Base-by-base conservation (phyloP, 345 rosid genomes). In the Lepidium africanum region DNA sequence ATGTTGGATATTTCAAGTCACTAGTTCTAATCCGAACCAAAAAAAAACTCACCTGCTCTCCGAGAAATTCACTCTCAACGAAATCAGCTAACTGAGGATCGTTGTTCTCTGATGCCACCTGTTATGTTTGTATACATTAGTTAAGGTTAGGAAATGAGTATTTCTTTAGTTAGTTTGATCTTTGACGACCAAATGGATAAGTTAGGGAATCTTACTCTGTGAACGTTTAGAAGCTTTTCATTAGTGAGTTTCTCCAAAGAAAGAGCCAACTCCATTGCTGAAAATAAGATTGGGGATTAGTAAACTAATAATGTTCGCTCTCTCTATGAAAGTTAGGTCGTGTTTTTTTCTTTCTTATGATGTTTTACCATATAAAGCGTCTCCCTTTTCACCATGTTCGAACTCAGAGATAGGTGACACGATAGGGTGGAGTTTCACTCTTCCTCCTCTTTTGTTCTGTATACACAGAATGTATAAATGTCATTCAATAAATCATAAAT, bases 211-310 rank as follows among this genome's bases (percentile, higher is more conserved):
- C 54, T 72, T 83, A 89, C 99, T 11, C 53, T 45, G 70, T 94
- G 95, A 69, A 94, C 74, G 72, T 65, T 73, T 56, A 89, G 67
- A 15, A 94, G 92, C 78, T 94, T 94, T 76, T 83, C 92, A 55
- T 87, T 94, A 14, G 81, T 84, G 54, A 94, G 82, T 83, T 94
- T 94, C 85, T 91, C 97, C 59, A 94, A 53, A 12, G 97, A 85
- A 56, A 94, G 69, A 6, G 96, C 85, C 33, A 94, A 67, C 79
- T 94, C 99, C 97, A 94, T 89, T 11, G 99, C 99, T 94, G 84
- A 25, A 46, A 61, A 12, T 0, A 11, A 45, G 3, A 14, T 30
- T 5, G 7, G 7, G 33, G 38, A 62, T 40, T 37, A 62, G 43
- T 25, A 58, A 39, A 35, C 14, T 21, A 19, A n/a, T 25, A 27